phyloP scores from a whole-genome alignment of 805 yeast species.

The Clavispora santaluciae region DNA sequence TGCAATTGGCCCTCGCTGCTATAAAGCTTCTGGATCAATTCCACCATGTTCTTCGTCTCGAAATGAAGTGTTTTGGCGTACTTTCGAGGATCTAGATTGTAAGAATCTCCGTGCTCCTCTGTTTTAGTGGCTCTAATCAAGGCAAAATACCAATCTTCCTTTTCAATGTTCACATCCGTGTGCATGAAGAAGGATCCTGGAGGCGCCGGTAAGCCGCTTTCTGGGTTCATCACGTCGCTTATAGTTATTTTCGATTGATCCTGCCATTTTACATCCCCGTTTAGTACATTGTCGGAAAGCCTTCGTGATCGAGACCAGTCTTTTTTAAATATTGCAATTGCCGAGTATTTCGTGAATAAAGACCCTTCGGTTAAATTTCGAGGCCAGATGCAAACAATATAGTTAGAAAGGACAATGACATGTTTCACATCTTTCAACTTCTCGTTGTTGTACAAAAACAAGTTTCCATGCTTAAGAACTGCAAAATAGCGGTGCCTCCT shows the following conservation, averaged over 20 bases:
- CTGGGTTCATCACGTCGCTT: conserved; percentile 21
- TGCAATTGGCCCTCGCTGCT: conserved; percentile 80
- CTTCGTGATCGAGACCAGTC: conserved; percentile 25
- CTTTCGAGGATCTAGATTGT: conserved; percentile 41
- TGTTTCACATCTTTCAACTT: conserved; percentile 61
- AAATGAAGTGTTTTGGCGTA: conserved; percentile 74
- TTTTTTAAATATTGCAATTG: conserved; percentile 65
- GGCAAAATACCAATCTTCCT: conserved; percentile 92
- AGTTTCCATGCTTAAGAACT: conserved; percentile 78
- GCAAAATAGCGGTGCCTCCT: conserved; percentile 63
- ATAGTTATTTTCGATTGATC: conserved; percentile 17
- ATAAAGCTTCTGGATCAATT: conserved; percentile 69
- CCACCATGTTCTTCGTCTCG: conserved; percentile 64
- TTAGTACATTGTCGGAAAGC: conserved; percentile 15
- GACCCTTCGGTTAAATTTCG: conserved; percentile 67
- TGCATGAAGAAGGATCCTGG: conserved; percentile 55
- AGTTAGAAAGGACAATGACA: conserved; percentile 70
- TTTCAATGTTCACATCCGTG: conserved; percentile 71
- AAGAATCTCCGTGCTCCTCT: conserved; percentile 13
- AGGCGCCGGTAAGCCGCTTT: conserved; percentile 25
- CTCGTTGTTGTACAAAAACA: conserved; percentile 78
- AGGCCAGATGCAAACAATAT: conserved; percentile 83
- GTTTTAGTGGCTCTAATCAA: conserved; percentile 70
- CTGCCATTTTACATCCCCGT: conserved; percentile 7
- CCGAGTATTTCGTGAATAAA: conserved; percentile 72